These are phyloP conservation scores for Albifimbria verrucaria DNA, from an alignment of 2,329 filamentous ascomycete genomes.

Conservation along the genomic window DNA sequence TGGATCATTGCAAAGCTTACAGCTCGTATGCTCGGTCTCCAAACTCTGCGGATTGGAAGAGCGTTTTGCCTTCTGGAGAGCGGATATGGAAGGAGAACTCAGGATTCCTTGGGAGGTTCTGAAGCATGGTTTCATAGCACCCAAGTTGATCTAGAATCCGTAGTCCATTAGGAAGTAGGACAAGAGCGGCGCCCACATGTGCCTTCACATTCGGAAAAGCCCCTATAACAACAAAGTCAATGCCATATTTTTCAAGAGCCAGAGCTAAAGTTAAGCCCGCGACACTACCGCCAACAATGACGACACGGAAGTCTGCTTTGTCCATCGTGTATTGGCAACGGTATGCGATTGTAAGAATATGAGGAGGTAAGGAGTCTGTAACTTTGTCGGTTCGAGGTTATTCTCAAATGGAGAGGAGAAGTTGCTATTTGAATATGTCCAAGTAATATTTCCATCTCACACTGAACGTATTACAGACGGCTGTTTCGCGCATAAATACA, in stretches of 20 bases:
- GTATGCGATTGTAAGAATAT: too few species aligned
- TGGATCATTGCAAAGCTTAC: neutral
- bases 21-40: neutral
- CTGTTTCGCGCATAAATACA: too few species aligned
- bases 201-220: conserved; percentile 37
- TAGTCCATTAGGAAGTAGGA: conserved; percentile 36
- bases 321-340: too few species aligned
- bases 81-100: neutral
- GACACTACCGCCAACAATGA: conserved; percentile 45
- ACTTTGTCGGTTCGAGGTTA: too few species aligned
- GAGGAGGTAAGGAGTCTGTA: too few species aligned
- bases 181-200: conserved; percentile 44
- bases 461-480: too few species aligned
- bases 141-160: conserved; percentile 47
- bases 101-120: neutral
- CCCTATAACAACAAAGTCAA: conserved; percentile 50
- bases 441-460: too few species aligned
- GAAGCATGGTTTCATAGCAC: conserved; percentile 17
- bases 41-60: neutral
- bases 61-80: neutral
- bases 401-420: too few species aligned
- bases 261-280: conserved; percentile 30
- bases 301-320: too few species aligned
- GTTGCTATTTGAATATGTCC: too few species aligned
- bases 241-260: conserved; percentile 37